Conservation (phyloP, 345 rosid genomes). For the Eucalyptus pauciflora region DNA sequence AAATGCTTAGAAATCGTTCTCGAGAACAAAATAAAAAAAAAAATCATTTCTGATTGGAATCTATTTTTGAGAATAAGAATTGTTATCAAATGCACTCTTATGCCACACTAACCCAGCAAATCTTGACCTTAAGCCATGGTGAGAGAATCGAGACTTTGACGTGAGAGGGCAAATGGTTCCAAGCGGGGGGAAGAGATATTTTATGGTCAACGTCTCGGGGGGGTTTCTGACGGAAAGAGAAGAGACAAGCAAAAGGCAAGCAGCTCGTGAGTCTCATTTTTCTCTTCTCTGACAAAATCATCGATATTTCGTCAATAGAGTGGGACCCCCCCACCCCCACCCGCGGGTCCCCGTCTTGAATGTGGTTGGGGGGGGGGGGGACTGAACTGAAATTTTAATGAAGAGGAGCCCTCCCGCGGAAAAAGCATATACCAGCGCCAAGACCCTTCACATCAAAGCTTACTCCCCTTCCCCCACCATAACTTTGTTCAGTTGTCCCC, state of each 20-base stretch:
- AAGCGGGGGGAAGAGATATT: not conserved
- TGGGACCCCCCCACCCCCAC: not conserved
- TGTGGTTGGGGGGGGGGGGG: not conserved
- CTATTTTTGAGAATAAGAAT: no score
- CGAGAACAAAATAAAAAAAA: no score
- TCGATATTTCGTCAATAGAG: not conserved
- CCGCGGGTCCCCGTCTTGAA: no score
- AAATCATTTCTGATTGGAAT: no score
- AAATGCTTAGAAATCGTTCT: no score
- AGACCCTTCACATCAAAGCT: not conserved
- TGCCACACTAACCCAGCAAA: no score
- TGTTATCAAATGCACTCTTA: fast-evolving
- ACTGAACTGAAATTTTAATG: not conserved
- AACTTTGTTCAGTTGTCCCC: not conserved
- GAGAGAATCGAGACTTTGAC: no score
- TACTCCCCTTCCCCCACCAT: not conserved
- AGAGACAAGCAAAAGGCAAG: not conserved
- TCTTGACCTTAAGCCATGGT: no score
- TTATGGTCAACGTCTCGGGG: not conserved
- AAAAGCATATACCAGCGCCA: no score
- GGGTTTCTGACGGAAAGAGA: not conserved
- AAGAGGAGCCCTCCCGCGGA: no score
- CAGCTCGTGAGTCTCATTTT: not conserved
- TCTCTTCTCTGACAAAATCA: not conserved
- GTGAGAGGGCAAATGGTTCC: no score